phyloP scores from a whole-genome alignment of 192 early-diverging fungal species.

The Funneliformis geosporum region DNA sequence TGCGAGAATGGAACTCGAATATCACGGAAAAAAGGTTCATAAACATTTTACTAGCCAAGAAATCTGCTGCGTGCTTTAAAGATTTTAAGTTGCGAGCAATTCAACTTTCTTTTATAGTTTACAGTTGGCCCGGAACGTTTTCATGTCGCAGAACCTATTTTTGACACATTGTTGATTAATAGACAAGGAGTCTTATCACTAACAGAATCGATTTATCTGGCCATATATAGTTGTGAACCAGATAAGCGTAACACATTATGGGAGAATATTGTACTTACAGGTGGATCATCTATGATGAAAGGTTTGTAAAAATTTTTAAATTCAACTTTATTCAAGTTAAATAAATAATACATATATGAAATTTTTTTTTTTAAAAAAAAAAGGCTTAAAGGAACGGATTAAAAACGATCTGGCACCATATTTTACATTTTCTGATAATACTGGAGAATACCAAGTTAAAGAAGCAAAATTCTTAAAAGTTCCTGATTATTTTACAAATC shows the following conservation, averaged over 20 bases:
- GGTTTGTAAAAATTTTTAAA: conserved; percentile 25
- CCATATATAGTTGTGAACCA: conserved; percentile 64
- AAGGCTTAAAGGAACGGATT: conserved; percentile 69
- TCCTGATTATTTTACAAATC: conserved; percentile 85
- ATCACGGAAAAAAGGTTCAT: conserved; percentile 57
- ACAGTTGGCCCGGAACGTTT: conserved; percentile 64
- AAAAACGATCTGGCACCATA: conserved; percentile 63
- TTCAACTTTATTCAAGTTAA: not conserved
- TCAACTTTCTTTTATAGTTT: conserved; percentile 59
- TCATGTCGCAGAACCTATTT: conserved; percentile 67
- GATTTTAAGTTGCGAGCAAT: not conserved
- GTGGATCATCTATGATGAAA: conserved; percentile 66
- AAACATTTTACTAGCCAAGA: not conserved
- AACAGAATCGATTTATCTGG: conserved; percentile 64
- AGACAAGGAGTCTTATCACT: conserved; percentile 44
- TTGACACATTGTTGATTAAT: conserved; percentile 61
- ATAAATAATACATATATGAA: not conserved
- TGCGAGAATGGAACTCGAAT: conserved; percentile 52
- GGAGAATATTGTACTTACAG: conserved; percentile 84
- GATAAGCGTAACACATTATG: conserved; percentile 80
- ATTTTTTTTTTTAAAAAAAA: not conserved
- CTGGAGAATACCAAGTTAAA: conserved; percentile 82
- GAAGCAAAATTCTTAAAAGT: conserved; percentile 77
- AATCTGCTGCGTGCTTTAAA: not conserved
- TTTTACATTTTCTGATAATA: conserved; percentile 78